Evolutionary conservation across 768 basidiomycete genomes (phyloP).

Genomic region (Dentipellis fragilis): DNA sequence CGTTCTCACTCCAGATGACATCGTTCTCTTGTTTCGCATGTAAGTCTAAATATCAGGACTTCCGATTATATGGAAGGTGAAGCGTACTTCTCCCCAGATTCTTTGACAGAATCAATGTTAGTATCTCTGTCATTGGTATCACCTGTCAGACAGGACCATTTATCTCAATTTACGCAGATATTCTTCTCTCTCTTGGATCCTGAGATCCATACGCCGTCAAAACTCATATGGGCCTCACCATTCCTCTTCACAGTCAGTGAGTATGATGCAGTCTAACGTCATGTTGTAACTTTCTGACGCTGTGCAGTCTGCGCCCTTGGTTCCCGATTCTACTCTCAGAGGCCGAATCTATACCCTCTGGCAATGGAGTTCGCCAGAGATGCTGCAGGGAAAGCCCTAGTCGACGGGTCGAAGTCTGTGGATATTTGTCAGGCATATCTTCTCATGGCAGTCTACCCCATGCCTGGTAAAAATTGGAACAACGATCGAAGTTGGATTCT

Average conservation of each 20-base stretch:
- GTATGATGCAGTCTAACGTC: constrained; percentile 18
- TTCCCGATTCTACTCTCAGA: constrained; percentile 62
- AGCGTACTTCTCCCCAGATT: not conserved
- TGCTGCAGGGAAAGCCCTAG: constrained; percentile 70
- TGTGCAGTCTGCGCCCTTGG: constrained; percentile 73
- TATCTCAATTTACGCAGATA: not conserved
- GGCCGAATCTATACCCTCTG: constrained; percentile 77
- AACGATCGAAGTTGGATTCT: constrained; percentile 88
- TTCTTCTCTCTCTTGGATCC: constrained; percentile 65
- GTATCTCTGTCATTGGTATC: not conserved
- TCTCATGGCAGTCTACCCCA: constrained; percentile 72
- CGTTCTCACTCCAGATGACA: not conserved
- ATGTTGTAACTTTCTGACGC: not conserved
- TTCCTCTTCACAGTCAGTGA: constrained; percentile 84
- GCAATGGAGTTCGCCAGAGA: constrained; percentile 87
- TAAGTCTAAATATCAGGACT: not conserved
- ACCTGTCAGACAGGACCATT: too few relatives aligned
- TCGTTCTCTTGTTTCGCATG: not conserved
- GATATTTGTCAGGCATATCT: constrained; percentile 90
- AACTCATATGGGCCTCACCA: constrained; percentile 75
- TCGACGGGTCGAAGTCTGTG: constrained; percentile 50
- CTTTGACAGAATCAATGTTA: not conserved
- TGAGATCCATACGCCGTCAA: constrained; percentile 68
- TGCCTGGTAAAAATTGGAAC: constrained; percentile 78
- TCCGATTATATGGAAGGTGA: not conserved